Evolutionary conservation across 2,329 filamentous ascomycete species (phyloP).

Genomic region (Xylariaceae sp.): DNA sequence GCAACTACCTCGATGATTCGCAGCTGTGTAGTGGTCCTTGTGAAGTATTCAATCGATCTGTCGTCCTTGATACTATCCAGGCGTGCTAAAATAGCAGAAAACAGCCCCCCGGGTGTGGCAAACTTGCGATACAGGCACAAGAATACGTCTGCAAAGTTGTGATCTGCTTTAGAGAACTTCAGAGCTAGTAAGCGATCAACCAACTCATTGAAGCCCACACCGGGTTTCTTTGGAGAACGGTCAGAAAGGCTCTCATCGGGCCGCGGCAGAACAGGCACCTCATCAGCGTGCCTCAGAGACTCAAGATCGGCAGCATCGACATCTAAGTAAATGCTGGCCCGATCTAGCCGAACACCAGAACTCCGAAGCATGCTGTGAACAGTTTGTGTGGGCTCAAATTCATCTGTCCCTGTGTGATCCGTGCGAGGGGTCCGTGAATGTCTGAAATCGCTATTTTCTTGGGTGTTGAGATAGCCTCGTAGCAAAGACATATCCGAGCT

Average conservation of each 20-base stretch:
- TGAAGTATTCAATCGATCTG: slow-evolving; percentile 62
- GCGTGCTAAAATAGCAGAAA: slow-evolving; percentile 70
- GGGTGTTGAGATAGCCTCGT: slow-evolving; percentile 45
- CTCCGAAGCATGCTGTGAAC: slow-evolving; percentile 47
- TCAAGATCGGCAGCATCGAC: slow-evolving; percentile 67
- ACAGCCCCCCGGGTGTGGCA: slow-evolving; percentile 70
- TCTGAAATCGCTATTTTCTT: slow-evolving; percentile 41
- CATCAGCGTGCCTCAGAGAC: slow-evolving; percentile 60
- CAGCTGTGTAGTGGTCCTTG: slow-evolving; percentile 74
- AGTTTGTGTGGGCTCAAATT: slow-evolving; percentile 43
- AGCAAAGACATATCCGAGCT: slow-evolving; percentile 64
- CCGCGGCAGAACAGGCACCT: slow-evolving; percentile 61
- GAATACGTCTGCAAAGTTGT: slow-evolving; percentile 84
- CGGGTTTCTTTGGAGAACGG: slow-evolving; percentile 45
- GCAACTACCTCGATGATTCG: slow-evolving; percentile 78
- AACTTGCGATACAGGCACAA: slow-evolving; percentile 93
- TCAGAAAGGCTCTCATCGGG: slow-evolving; percentile 58
- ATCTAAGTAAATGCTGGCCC: slow-evolving; percentile 50
- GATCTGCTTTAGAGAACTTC: slow-evolving; percentile 79
- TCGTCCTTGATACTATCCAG: slow-evolving; percentile 67
- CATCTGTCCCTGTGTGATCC: slow-evolving; percentile 41
- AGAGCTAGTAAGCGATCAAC: slow-evolving; percentile 82
- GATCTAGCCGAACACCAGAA: slow-evolving; percentile 49
- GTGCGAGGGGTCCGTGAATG: slow-evolving; percentile 45
- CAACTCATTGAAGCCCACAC: slow-evolving; percentile 61